Evolutionary conservation across 2,329 filamentous ascomycete species (phyloP).

Genomic region (Anisogramma anomala): DNA sequence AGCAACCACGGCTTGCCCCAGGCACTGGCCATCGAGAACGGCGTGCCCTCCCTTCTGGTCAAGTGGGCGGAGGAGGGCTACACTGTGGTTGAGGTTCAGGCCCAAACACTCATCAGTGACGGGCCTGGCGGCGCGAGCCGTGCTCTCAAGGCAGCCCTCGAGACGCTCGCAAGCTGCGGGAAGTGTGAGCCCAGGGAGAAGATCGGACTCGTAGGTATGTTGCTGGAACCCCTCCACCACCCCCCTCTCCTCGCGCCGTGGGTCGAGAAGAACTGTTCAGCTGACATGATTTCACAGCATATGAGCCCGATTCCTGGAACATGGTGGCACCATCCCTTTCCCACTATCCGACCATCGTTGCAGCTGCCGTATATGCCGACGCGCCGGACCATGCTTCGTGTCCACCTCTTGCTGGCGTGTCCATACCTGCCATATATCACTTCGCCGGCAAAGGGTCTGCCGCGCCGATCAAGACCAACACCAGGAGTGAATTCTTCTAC

Average conservation of each 20-base stretch:
- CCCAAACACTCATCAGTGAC: constrained; percentile 4
- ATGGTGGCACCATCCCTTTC: constrained; percentile 2
- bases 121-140: not conserved
- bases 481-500: constrained; percentile 10
- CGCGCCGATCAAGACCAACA: not conserved
- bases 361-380: constrained; percentile 11
- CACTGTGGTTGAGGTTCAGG: constrained; percentile 13
- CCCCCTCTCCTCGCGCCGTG: too few relatives aligned
- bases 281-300: constrained; percentile 5
- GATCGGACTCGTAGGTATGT: constrained; percentile 11
- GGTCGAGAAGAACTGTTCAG: not conserved
- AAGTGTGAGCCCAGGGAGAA: constrained; percentile 14
- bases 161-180: constrained; percentile 4
- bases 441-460: constrained; percentile 6
- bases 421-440: constrained; percentile 10
- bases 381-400: not conserved
- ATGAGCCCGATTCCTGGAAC: constrained; percentile 9
- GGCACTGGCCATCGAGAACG: constrained; percentile 8
- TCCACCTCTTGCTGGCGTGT: not conserved
- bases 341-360: constrained; percentile 5
- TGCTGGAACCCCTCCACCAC: not conserved
- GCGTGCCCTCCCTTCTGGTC: constrained; percentile 8
- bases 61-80: constrained; percentile 15
- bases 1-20: constrained; percentile 9
- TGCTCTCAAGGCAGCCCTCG: constrained; percentile 2